Evolutionary conservation across 2,329 filamentous ascomycete genomes (phyloP).

Genomic region (Stemphylium beticola): DNA sequence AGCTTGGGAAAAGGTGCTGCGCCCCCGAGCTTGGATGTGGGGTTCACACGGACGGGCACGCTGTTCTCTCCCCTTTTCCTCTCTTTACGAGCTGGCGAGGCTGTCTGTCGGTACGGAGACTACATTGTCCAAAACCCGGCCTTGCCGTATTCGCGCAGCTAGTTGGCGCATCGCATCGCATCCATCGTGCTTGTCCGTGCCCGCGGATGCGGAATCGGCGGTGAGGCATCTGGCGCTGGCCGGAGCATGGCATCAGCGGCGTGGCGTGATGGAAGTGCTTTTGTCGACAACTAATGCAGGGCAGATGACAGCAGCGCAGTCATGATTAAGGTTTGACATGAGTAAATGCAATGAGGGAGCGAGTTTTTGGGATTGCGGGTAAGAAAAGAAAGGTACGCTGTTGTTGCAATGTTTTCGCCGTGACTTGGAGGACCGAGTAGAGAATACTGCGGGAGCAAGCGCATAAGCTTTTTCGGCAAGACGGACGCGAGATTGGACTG

Average conservation of each 20-base stretch:
- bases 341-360: background rate
- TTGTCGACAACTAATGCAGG: conserved; percentile 16
- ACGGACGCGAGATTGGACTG: conserved; percentile 2
- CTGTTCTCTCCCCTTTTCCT: conserved; percentile 4
- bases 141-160: conserved; percentile 1
- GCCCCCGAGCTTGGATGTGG: conserved; percentile 19
- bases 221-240: conserved; percentile 12
- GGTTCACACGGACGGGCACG: conserved; percentile 5
- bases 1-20: conserved; percentile 6
- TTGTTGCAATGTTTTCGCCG: conserved; percentile 1
- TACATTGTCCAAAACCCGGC: background rate
- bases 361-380: conserved; percentile 1
- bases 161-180: background rate
- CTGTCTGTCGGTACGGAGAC: conserved; percentile 7
- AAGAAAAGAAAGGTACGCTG: background rate
- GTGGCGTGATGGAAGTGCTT: conserved; percentile 15
- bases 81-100: background rate
- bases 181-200: background rate
- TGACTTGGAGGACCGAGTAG: conserved; percentile 1
- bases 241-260: conserved; percentile 10
- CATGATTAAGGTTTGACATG: conserved; percentile 7
- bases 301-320: conserved; percentile 2
- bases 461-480: conserved; percentile 13
- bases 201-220: conserved; percentile 7
- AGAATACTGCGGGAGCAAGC: conserved; percentile 5